Base-by-base conservation (phyloP, 352 stramenopile genomes). In the Phytopythium ostracodes region DNA sequence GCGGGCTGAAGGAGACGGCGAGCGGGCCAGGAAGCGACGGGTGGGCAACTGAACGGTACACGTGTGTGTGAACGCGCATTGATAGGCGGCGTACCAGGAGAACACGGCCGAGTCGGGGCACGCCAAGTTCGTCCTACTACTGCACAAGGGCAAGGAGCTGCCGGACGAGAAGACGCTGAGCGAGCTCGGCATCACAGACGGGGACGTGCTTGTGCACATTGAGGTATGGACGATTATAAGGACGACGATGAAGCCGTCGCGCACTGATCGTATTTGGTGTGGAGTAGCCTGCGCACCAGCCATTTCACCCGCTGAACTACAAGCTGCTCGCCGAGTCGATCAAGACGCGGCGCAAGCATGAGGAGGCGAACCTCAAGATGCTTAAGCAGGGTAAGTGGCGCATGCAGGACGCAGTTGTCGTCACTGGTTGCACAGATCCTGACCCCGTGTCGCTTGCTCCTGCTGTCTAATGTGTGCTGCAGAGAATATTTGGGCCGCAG, bases 301-400 rank as follows among this genome's bases (percentile, higher is more conserved):
- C 87, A n/a, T 95, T 95, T 65, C 84, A 87, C 43, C 83, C 84
- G 22, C 76, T 95, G 42, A 94, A 95, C 72, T 95, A 95, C 74
- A 89, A 88, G 66, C 55, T 77, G 46, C 72, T 95, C 50, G 87
- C 87, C 11, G 79, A 95, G 59, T 83, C 79, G 51, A 90, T 95
- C 57, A 85, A 87, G 56, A 83, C 66, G 43, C 87, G 79, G 49
- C 78, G 83, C 56, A 87, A 86, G 67, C 85, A 96, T 58, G 85
- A 96, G 59, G 81, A 93, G 62, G 64, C 77, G 18, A 92, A 92
- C 63, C 57, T 94, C 58, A 87, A 92, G 68, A 91, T 94, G 76
- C 80, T 88, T 64, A 89, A 92, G 70, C 79, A 94, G 75, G 75
- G 75, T 84, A 63, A 29, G 44, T 14, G 14, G 7, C 29, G 29